Conservation (phyloP, 768 basidiomycete species). For the Multifurca ochricompacta region DNA sequence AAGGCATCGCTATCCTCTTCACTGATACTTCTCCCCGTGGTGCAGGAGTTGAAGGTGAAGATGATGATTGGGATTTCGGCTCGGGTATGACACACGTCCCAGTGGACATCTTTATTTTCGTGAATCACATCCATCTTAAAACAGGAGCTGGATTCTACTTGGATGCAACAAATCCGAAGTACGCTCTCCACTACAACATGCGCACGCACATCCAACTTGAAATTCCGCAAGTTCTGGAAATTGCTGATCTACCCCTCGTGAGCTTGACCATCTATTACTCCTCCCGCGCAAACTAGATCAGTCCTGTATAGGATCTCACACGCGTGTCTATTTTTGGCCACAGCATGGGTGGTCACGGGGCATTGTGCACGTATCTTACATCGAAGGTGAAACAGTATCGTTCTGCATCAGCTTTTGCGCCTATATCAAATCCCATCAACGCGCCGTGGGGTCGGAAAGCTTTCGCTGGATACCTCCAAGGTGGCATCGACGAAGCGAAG, state of each 20-base stretch:
- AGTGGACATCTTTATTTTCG: background rate
- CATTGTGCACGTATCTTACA: conserved; percentile 81
- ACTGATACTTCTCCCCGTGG: conserved; percentile 96
- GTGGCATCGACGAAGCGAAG: conserved; percentile 69
- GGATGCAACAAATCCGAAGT: conserved; percentile 75
- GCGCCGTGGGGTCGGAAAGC: conserved; percentile 92
- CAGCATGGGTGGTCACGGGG: conserved; percentile 97
- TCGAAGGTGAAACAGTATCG: conserved; percentile 65
- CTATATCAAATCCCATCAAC: conserved; percentile 77
- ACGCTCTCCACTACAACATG: conserved; percentile 80
- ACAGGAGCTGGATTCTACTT: conserved; percentile 89
- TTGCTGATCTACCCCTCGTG: conserved; percentile 71
- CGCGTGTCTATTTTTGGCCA: conserved; percentile 91
- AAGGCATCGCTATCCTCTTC: conserved; percentile 87
- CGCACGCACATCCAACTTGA: conserved; percentile 76
- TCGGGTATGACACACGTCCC: conserved; percentile 39
- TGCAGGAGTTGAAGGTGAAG: conserved; percentile 77
- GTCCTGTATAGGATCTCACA: conserved; percentile 57
- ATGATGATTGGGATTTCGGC: conserved; percentile 84
- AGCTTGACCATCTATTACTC: background rate
- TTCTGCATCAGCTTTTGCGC: conserved; percentile 85
- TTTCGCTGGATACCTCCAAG: conserved; percentile 75
- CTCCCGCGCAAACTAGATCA: background rate
- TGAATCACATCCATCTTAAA: background rate
- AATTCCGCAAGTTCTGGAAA: conserved; percentile 70